Conservation (phyloP, 2,329 filamentous ascomycete genomes). For the Aaosphaeria arxii region DNA sequence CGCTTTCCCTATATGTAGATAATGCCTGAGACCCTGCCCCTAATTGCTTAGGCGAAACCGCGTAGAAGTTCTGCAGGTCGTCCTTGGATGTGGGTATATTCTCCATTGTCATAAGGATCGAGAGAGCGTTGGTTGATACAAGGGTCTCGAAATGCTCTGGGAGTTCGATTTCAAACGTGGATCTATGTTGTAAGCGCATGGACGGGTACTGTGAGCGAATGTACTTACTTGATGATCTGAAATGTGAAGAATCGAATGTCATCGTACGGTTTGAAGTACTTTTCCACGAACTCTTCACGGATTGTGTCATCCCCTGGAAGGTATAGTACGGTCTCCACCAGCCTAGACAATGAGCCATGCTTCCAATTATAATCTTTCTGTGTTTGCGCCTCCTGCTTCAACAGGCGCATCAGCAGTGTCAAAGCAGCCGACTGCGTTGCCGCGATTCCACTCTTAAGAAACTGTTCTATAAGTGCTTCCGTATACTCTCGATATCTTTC, state of each 20-base stretch:
- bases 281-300: slow-evolving; percentile 71
- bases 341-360: slow-evolving; percentile 60
- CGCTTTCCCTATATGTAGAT: slow-evolving; percentile 71
- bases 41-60: slow-evolving; percentile 62
- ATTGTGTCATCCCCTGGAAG: slow-evolving; percentile 57
- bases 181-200: slow-evolving; percentile 3
- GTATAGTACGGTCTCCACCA: slow-evolving; percentile 62
- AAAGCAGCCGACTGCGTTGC: slow-evolving; percentile 67
- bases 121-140: slow-evolving; percentile 52
- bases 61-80: slow-evolving; percentile 68
- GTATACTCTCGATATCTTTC: slow-evolving; percentile 72
- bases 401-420: slow-evolving; percentile 75
- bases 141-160: slow-evolving; percentile 16
- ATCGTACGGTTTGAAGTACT: slow-evolving; percentile 75
- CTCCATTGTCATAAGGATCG: slow-evolving; percentile 65
- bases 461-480: slow-evolving; percentile 52
- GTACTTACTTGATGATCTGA: slow-evolving; percentile 65
- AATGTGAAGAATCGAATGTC: slow-evolving; percentile 85
- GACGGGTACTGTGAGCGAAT: not conserved
- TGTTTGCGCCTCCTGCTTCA: slow-evolving; percentile 66
- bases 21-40: slow-evolving; percentile 60
- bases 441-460: slow-evolving; percentile 60
- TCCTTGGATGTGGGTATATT: slow-evolving; percentile 65
- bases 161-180: slow-evolving; percentile 28
- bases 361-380: slow-evolving; percentile 63